Conservation (phyloP, 495 filamentous ascomycete genomes). For the Pyrenula massariospora region DNA sequence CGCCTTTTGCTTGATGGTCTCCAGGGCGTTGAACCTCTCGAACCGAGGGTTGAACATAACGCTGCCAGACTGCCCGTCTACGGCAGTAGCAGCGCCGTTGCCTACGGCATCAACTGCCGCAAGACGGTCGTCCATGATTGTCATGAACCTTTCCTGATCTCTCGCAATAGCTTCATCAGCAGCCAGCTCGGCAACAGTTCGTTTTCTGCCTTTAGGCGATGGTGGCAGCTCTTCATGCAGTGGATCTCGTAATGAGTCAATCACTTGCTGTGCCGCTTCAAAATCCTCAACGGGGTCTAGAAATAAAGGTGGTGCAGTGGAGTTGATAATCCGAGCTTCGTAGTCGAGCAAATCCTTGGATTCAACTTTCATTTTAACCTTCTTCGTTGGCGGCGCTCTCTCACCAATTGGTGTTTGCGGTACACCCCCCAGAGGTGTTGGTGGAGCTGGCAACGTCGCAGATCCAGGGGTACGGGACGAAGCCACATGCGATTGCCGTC, state of each 20-base stretch:
- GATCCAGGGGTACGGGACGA: slow-evolving; percentile 35
- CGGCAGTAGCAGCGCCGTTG: slow-evolving; percentile 49
- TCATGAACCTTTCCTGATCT: slow-evolving; percentile 82
- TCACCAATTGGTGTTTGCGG: slow-evolving; percentile 42
- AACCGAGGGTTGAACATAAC: slow-evolving; percentile 74
- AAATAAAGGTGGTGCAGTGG: slow-evolving; percentile 61
- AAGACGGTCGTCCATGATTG: slow-evolving; percentile 80
- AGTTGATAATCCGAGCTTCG: slow-evolving; percentile 57
- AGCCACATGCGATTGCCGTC: slow-evolving; percentile 24
- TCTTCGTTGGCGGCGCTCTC: slow-evolving; percentile 49
- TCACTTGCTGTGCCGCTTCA: slow-evolving; percentile 52
- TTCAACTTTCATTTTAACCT: slow-evolving; percentile 68
- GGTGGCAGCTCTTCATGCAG: slow-evolving; percentile 66
- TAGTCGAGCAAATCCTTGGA: slow-evolving; percentile 56
- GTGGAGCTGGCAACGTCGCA: slow-evolving; percentile 43
- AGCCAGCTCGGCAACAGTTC: slow-evolving; percentile 85
- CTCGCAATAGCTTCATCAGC: slow-evolving; percentile 87
- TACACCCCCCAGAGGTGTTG: slow-evolving; percentile 51
- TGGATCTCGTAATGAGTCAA: slow-evolving; percentile 61
- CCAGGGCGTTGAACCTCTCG: slow-evolving; percentile 80
- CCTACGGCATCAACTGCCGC: slow-evolving; percentile 42
- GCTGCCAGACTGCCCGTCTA: slow-evolving; percentile 60
- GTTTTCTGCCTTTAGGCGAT: slow-evolving; percentile 77
- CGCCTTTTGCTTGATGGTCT: slow-evolving; percentile 67
- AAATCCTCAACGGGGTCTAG: slow-evolving; percentile 60